Conservation (phyloP, 768 basidiomycete species). For the Psilocybe subaeruginosa region DNA sequence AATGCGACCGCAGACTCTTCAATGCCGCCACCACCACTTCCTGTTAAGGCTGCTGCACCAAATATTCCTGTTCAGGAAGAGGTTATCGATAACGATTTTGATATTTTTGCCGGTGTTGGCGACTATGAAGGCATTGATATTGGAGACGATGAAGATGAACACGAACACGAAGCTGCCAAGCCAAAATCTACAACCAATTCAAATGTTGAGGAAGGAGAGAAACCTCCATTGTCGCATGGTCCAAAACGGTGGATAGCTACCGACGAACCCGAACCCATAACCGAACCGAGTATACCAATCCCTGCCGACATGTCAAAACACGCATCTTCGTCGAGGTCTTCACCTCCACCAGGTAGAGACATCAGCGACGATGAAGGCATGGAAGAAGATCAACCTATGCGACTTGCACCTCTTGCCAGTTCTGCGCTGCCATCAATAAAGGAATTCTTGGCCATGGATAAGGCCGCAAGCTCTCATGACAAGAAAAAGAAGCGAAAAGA, state of each 20-base stretch:
- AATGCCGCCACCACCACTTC: constrained; percentile 20
- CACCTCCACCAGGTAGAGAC: constrained; percentile 18
- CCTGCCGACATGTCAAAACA: constrained; percentile 4
- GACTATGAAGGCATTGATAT: constrained; percentile 77
- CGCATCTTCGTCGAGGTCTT: constrained; percentile 9
- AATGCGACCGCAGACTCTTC: constrained; percentile 20
- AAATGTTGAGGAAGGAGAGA: constrained; percentile 13
- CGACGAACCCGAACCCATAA: constrained; percentile 29
- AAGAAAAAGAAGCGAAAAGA: constrained; percentile 79
- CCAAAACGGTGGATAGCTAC: constrained; percentile 49
- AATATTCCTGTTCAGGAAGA: constrained; percentile 31
- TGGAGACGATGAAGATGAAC: constrained; percentile 55
- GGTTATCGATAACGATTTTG: constrained; percentile 61
- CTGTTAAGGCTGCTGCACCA: constrained; percentile 4
- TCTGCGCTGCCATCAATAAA: constrained; percentile 83
- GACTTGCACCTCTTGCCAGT: constrained; percentile 77
- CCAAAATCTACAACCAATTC: neutral
- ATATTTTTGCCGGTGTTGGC: constrained; percentile 87
- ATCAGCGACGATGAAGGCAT: constrained; percentile 40
- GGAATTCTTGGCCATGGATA: constrained; percentile 80
- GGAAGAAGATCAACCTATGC: constrained; percentile 47
- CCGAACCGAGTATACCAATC: constrained; percentile 10
- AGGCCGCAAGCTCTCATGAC: constrained; percentile 61
- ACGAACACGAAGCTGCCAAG: constrained; percentile 26
- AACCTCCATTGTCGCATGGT: constrained; percentile 14